Conservation (phyloP, 1,139 yeast species). For the Debaryomycetaceae sp. region DNA sequence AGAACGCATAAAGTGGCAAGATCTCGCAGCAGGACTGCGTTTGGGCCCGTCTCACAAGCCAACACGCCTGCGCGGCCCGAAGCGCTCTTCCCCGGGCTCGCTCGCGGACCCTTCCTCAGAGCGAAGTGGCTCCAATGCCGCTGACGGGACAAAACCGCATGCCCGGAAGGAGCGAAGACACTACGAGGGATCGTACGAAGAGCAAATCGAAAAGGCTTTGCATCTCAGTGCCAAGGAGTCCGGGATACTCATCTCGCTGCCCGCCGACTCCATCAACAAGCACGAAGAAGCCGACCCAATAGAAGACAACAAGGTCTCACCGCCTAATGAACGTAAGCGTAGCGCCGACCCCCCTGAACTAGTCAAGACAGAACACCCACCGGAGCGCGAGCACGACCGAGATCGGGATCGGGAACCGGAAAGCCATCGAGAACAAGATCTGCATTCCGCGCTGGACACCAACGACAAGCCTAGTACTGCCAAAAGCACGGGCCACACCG, state of each 20-base stretch:
- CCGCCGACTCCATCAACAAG: conserved; percentile 6
- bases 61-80: conserved; percentile 3
- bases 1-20: conserved; percentile 26
- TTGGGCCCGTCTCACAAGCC: conserved; percentile 5
- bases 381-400: conserved; percentile 7
- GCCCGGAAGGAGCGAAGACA: conserved; percentile 23
- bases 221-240: conserved; percentile 55
- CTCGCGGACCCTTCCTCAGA: conserved; percentile 6
- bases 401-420: conserved; percentile 8
- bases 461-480: conserved; percentile 2
- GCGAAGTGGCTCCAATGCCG: conserved; percentile 4
- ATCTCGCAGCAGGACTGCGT: conserved; percentile 7
- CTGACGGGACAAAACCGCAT: conserved; percentile 12
- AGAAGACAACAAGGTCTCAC: conserved; percentile 2
- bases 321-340: background rate
- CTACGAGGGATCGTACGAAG: conserved; percentile 51
- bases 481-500: no score
- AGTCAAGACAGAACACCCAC: conserved; percentile 2
- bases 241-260: conserved; percentile 7
- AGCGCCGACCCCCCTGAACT: no score
- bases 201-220: conserved; percentile 56
- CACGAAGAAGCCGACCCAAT: conserved; percentile 7
- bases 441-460: background rate
- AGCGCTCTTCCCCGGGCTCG: conserved; percentile 8
- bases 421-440: conserved; percentile 9